Evolutionary conservation across 2,329 filamentous ascomycete species (phyloP).

Genomic region (Beauveria sp.): DNA sequence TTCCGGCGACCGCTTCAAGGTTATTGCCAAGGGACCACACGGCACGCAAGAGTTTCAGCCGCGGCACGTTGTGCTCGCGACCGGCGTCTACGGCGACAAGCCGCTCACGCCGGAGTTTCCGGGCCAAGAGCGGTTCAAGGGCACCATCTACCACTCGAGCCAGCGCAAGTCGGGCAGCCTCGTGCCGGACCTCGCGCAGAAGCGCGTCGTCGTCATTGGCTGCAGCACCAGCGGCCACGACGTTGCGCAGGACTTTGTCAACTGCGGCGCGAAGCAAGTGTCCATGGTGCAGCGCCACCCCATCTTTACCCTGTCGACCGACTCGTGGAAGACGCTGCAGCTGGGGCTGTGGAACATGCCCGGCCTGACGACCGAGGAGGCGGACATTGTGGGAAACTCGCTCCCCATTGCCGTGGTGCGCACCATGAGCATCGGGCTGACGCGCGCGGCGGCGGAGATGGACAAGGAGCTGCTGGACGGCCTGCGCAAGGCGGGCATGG

Average conservation of each 20-base stretch:
- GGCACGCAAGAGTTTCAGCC: constrained; percentile 24
- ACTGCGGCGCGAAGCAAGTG: constrained; percentile 37
- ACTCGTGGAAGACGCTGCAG: constrained; percentile 34
- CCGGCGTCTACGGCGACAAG: constrained; percentile 32
- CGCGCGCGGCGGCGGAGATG: constrained; percentile 26
- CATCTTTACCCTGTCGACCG: constrained; percentile 41
- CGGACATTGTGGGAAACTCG: constrained; percentile 38
- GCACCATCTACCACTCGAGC: constrained; percentile 35
- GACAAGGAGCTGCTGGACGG: constrained; percentile 37
- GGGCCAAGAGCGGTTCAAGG: constrained; percentile 32
- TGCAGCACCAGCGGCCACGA: constrained; percentile 43
- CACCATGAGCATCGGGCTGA: constrained; percentile 31
- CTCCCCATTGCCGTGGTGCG: constrained; percentile 39
- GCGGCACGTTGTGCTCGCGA: constrained; percentile 40
- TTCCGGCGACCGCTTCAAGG: constrained; percentile 24
- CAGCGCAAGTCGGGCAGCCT: constrained; percentile 24
- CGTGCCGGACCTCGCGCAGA: constrained; percentile 20
- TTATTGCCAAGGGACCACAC: constrained; percentile 20
- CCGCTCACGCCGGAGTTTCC: constrained; percentile 32
- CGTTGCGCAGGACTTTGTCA: constrained; percentile 41
- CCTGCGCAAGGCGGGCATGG: constrained; percentile 35
- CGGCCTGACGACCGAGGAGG: constrained; percentile 41
- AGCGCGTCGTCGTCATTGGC: constrained; percentile 40
- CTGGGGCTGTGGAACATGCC: constrained; percentile 25
- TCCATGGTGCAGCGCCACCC: constrained; percentile 45